Conservation (phyloP, 805 yeast genomes). For the Cyberlindnera samutprakarnensis region DNA sequence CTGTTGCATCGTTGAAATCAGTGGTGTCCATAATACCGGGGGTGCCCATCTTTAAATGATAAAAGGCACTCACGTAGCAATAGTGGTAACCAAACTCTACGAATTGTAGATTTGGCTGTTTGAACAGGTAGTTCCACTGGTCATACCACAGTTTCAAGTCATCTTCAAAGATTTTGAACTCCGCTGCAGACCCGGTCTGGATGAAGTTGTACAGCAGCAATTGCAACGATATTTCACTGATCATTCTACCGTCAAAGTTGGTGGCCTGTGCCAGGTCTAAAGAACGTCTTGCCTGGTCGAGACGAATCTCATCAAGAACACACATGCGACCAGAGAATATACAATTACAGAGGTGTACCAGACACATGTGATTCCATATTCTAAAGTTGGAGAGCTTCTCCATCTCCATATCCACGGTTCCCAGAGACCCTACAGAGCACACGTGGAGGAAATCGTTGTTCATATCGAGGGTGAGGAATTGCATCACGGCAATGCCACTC, state of each 20-base stretch:
- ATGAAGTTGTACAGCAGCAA: conserved; percentile 50
- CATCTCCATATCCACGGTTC: conserved; percentile 23
- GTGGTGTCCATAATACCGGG: conserved; percentile 6
- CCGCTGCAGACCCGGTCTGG: conserved; percentile 27
- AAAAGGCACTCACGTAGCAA: conserved; percentile 43
- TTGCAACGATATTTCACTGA: conserved; percentile 63
- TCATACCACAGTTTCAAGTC: conserved; percentile 56
- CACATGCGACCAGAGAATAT: conserved; percentile 60
- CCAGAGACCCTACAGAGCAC: background rate
- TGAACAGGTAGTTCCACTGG: conserved; percentile 62
- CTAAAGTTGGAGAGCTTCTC: conserved; percentile 42
- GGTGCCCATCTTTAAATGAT: conserved; percentile 27
- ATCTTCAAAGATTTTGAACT: conserved; percentile 30
- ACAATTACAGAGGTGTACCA: conserved; percentile 62
- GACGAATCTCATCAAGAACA: conserved; percentile 49
- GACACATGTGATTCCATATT: conserved; percentile 63
- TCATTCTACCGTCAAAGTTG: conserved; percentile 78
- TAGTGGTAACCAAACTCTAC: conserved; percentile 66
- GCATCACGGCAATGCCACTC: conserved; percentile 57
- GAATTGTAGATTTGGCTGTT: conserved; percentile 67
- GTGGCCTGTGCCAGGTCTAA: conserved; percentile 54
- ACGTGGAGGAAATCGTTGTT: conserved; percentile 14
- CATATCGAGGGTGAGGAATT: conserved; percentile 46
- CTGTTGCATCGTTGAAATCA: conserved; percentile 9
- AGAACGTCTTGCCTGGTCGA: conserved; percentile 52